Conservation (phyloP, 768 basidiomycete genomes). For the Brasilioporus rufonigricans region DNA sequence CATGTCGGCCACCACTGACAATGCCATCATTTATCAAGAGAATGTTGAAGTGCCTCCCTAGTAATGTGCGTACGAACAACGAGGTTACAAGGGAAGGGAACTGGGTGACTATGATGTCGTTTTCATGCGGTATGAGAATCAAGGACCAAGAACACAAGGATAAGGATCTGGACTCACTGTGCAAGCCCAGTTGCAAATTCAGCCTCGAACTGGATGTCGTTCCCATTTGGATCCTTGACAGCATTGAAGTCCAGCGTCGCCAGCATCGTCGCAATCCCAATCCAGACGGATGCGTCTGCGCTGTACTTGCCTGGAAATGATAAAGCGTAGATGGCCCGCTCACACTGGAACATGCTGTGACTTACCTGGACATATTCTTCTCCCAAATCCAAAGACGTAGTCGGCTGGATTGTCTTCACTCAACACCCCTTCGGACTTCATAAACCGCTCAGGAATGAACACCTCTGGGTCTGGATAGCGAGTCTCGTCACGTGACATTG, state of each 20-base stretch:
- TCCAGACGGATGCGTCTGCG: background rate
- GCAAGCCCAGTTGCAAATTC: background rate
- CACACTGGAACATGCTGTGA: too few species aligned
- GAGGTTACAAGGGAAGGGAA: background rate
- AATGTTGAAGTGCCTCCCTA: background rate
- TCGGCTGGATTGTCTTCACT: background rate
- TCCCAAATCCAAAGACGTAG: background rate
- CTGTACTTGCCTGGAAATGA: background rate
- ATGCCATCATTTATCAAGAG: background rate
- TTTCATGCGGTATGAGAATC: too few species aligned
- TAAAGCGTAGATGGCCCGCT: background rate
- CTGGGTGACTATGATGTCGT: background rate
- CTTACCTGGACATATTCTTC: background rate
- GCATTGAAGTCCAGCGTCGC: background rate
- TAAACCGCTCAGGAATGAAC: background rate
- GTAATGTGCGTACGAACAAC: background rate
- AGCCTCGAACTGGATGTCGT: slow-evolving; percentile 2
- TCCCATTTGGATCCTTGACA: background rate
- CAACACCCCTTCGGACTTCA: background rate
- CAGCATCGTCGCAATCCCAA: background rate
- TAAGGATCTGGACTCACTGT: background rate
- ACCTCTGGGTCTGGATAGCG: background rate
- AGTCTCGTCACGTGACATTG: background rate
- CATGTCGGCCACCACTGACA: too few species aligned
- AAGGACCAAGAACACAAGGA: too few species aligned